Evolutionary conservation across 805 yeast genomes (phyloP), one percentile per base, ranked within the genome.

Genomic region (Suhomyces sp.): DNA sequence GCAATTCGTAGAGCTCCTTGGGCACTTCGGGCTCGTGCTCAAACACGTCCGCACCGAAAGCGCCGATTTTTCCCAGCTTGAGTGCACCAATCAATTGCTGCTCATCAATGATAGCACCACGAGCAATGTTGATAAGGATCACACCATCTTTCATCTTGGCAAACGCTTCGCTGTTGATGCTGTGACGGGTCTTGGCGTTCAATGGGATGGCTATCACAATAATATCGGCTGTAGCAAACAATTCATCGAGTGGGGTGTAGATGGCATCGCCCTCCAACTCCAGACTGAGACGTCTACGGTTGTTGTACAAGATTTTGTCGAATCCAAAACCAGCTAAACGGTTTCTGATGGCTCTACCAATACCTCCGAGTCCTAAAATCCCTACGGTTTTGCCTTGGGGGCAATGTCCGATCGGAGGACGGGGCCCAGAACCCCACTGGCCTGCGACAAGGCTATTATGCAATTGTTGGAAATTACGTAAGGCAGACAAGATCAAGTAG

Each of bases 361-460:
- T 89, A 33, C 96, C 96, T 31, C 97, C 97, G 81, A 90, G 78
- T 13, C 97, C 97, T 48, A 87, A 73, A 50, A 90, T 84, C 46
- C 97, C 97, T 20, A 90, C 85, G 17, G 77, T 77, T 63, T 86
- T 85, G 7, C 89, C 89, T 55, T 77, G 83, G 15, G 96, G 96
- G 61, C 86, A 92, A 61, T 80, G 79, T 6, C 96, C 96, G 45
- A 83, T 68, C 6, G 83, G 78, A 0, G 85, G 79, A 2, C 85
- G 87, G 3, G 67, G 75, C 44, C 64, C 56, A 54, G 76, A 75
- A 5, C 54, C 64, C 93, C 96, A 89, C 51, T 81, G 73, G 20
- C 91, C 92, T 33, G 70, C 66, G 35, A 56, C 56, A 58, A 87
- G 65, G 44, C 73, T 71, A 47, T 77, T 69, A 56, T 81, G 81